These are phyloP conservation scores for Paramecium octaurelia DNA, from an alignment of 73 alveolate species.

Conservation along the genomic window DNA sequence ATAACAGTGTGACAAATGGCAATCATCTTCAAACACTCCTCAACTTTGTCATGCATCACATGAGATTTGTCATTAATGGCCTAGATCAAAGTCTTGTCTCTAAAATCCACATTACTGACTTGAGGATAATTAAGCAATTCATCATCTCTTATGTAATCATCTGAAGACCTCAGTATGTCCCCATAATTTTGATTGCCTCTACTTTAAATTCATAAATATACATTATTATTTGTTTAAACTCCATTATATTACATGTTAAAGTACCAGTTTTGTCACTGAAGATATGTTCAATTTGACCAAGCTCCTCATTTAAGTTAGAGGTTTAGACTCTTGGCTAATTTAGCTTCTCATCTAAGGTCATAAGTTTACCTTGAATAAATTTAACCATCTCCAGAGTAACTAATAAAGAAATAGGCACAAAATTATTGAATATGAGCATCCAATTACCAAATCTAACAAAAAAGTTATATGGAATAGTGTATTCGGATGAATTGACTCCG, in stretches of 20 bases:
- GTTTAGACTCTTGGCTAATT: conserved; percentile 37
- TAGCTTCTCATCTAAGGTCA: conserved; percentile 81
- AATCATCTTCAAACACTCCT: conserved; percentile 56
- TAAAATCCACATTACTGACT: conserved; percentile 64
- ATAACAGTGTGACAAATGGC: conserved; percentile 77
- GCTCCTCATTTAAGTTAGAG: conserved; percentile 69
- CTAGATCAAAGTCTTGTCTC: conserved; percentile 50
- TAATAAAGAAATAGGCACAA: conserved; percentile 95
- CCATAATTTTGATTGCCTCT: conserved; percentile 35
- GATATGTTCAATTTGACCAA: conserved; percentile 72
- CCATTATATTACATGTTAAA: conserved; percentile 75
- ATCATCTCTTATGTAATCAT: conserved; percentile 27
- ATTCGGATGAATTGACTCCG: neutral
- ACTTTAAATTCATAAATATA: neutral
- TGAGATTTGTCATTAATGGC: neutral
- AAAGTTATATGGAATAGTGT: conserved; percentile 40
- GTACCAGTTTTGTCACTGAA: conserved; percentile 84
- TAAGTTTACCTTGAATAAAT: conserved; percentile 89
- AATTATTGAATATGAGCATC: conserved; percentile 79
- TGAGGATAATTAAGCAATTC: neutral
- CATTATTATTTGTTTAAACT: conserved; percentile 63
- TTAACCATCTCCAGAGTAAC: conserved; percentile 97
- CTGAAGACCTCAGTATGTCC: neutral
- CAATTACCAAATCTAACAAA: conserved; percentile 89
- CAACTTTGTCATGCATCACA: neutral